Percentiles rank a stretch among this genome's conserved stretches.
Conservation (phyloP, 148 eudicot species). For the Vaccinium macrocarpon region DNA sequence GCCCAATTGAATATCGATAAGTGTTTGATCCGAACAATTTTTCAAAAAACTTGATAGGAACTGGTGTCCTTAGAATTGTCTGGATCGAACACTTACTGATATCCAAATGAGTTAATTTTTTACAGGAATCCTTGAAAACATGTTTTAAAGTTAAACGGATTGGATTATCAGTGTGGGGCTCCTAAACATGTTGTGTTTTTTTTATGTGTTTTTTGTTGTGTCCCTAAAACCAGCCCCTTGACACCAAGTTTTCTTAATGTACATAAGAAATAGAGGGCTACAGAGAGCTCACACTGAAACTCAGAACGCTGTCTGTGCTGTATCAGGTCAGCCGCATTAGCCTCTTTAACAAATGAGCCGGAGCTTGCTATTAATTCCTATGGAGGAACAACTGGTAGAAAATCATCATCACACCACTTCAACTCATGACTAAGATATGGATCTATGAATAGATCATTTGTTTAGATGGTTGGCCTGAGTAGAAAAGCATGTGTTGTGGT, state of each 20-base stretch:
- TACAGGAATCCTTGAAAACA: too few relatives aligned
- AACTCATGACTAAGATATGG: conserved; percentile 2
- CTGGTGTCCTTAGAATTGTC: too few relatives aligned
- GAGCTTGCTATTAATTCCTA: conserved; percentile 67
- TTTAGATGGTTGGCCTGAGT: not conserved
- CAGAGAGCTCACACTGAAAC: conserved; percentile 58
- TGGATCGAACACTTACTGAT: too few relatives aligned
- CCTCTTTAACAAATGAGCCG: conserved; percentile 49
- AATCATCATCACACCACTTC: conserved; percentile 42
- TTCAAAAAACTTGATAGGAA: too few relatives aligned
- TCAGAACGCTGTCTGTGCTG: conserved; percentile 89
- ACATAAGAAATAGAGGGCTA: not conserved
- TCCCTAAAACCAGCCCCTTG: too few relatives aligned
- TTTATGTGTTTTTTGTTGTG: too few relatives aligned
- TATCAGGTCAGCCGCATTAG: conserved; percentile 88
- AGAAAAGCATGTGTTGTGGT: not conserved
- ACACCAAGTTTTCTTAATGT: not conserved
- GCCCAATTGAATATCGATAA: too few relatives aligned
- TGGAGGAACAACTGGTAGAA: conserved; percentile 42
- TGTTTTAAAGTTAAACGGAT: too few relatives aligned
- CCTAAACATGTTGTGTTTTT: too few relatives aligned
- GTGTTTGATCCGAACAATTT: too few relatives aligned
- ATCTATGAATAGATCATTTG: not conserved
- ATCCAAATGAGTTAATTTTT: too few relatives aligned
- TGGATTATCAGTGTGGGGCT: too few relatives aligned